phyloP scores from a whole-genome alignment of 1,284 basidiomycete species.

The Apiotrichum gracile region DNA sequence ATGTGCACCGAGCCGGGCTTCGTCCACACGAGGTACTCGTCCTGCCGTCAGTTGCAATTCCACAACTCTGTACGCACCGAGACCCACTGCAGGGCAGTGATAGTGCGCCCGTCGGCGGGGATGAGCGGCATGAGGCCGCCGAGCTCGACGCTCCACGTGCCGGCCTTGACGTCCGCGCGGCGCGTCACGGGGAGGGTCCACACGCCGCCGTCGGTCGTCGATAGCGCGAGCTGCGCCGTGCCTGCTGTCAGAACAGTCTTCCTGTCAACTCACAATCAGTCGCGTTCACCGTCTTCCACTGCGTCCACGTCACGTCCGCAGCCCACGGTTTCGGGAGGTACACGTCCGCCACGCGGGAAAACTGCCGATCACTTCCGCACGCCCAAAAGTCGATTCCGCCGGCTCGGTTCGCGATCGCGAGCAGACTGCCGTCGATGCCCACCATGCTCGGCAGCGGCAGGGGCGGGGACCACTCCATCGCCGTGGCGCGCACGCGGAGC shows the following conservation, averaged over 20 bases:
- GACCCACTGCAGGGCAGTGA: slow-evolving; percentile 33
- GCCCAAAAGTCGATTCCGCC: slow-evolving; percentile 31
- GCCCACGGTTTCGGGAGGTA: slow-evolving; percentile 7
- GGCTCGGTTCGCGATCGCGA: slow-evolving; percentile 32
- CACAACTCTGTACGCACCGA: slow-evolving; percentile 13
- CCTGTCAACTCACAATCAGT: slow-evolving; percentile 23
- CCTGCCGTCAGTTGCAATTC: slow-evolving; percentile 14
- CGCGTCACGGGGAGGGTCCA: slow-evolving; percentile 9
- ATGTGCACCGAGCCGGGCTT: slow-evolving; percentile 34
- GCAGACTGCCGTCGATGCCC: slow-evolving; percentile 29
- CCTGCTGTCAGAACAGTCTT: slow-evolving; percentile 21
- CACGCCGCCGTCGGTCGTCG: slow-evolving; percentile 25
- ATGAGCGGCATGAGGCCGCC: slow-evolving; percentile 1
- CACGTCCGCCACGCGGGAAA: not conserved
- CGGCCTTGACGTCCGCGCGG: not conserved
- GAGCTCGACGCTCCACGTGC: slow-evolving; percentile 10
- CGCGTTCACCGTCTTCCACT: slow-evolving; percentile 20
- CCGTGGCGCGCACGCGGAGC: slow-evolving; percentile 24
- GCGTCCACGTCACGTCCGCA: slow-evolving; percentile 21
- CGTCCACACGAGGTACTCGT: slow-evolving; percentile 30
- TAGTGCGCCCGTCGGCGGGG: slow-evolving; percentile 18
- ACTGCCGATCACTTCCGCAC: not conserved
- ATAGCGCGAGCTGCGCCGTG: slow-evolving; percentile 21
- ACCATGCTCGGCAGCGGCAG: slow-evolving; percentile 14
- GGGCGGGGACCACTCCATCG: slow-evolving; percentile 30